A percentile compares a stretch with the other conserved stretches of the same genome.
These are phyloP conservation scores for Hanseniaspora guilliermondii DNA, from an alignment of 805 yeast genomes.

Conservation along the genomic window DNA sequence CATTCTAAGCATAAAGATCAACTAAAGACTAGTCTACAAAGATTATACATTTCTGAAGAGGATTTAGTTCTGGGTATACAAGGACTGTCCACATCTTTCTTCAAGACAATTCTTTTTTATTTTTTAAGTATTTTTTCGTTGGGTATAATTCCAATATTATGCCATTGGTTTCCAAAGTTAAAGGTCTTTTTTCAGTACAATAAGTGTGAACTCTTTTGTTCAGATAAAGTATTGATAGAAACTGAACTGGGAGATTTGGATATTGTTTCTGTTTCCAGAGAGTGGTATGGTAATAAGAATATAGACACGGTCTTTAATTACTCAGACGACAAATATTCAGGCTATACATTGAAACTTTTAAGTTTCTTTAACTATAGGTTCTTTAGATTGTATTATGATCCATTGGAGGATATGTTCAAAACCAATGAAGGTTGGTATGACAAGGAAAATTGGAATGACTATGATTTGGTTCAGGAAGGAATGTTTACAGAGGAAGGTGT, in stretches of 20 bases:
- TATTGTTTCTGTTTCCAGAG: slow-evolving; percentile 42
- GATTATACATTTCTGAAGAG: slow-evolving; percentile 89
- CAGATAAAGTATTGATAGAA: slow-evolving; percentile 90
- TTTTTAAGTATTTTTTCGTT: slow-evolving; percentile 43
- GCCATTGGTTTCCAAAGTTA: slow-evolving; percentile 79
- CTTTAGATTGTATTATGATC: slow-evolving; percentile 69
- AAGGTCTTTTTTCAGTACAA: slow-evolving; percentile 56
- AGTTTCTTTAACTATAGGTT: slow-evolving; percentile 72
- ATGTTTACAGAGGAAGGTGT: slow-evolving; percentile 42
- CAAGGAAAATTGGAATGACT: slow-evolving; percentile 50
- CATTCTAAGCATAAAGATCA: slow-evolving; percentile 29
- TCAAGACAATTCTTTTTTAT: slow-evolving; percentile 39
- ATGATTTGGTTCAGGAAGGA: slow-evolving; percentile 46
- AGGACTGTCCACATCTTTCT: slow-evolving; percentile 52
- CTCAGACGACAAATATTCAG: slow-evolving; percentile 20
- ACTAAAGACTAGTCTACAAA: slow-evolving; percentile 41
- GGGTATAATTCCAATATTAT: slow-evolving; percentile 60
- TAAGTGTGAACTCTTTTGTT: slow-evolving; percentile 55
- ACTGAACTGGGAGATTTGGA: slow-evolving; percentile 83
- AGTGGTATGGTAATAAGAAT: slow-evolving; percentile 51
- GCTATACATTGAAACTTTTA: slow-evolving; percentile 47
- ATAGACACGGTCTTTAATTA: slow-evolving; percentile 49
- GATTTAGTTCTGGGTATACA: slow-evolving; percentile 91
- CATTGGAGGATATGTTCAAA: slow-evolving; percentile 72
- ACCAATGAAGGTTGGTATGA: slow-evolving; percentile 84